Base-by-base conservation (phyloP, 2,329 filamentous ascomycete species). In the Helotiales sp. region DNA sequence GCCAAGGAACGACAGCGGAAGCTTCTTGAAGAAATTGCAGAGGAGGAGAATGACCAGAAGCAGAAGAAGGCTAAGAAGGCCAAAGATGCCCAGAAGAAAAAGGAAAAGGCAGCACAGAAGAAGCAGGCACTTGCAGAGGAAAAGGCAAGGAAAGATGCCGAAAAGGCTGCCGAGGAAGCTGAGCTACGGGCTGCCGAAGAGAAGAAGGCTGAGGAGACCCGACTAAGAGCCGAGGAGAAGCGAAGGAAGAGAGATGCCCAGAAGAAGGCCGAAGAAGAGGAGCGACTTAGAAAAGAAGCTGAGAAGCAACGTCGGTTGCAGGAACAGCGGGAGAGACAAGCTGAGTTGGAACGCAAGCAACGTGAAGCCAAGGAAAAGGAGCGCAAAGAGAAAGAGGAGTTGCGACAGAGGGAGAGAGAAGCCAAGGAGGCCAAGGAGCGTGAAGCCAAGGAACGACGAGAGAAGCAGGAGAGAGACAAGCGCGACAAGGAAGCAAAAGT, bases 21-120 rank as follows among this genome's bases (percentile, higher is more conserved):
- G 72, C 85, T 99, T 22, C 81, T 99, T 25, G 90, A 97, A 71
- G 95, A 99, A 73, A 80, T 97, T 2, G 87, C 93, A 65, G 91
- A 96, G 71, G 95, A 99, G 72, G 84, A 85, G 62, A 85, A 86
- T 55, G 84, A 87, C 50, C 87, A 90, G 61, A 84, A 87, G 52
- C 84, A 93, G 72, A 88, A 89, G 62, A 93, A 95, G 72, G 92
- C 90, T 19, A 97, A 97, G 77, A 96, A 93, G 74, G 90, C 91
- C 48, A 91, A 91, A 70, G 93, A 96, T 70, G 93, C 95, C 15
- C 90, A 96, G 73, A 96, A 95, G 80, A 91, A 90, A 72, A 98
- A 96, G 75, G 93, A 96, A 69, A 96, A 93, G 78, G 91, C 93
- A 63, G 87, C 87, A 22, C 86, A 91, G 69, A 93, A 96, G 77